These are phyloP conservation scores for Rhodamnia rubescens DNA, from an alignment of 345 rosid species.

Conservation along the genomic window DNA sequence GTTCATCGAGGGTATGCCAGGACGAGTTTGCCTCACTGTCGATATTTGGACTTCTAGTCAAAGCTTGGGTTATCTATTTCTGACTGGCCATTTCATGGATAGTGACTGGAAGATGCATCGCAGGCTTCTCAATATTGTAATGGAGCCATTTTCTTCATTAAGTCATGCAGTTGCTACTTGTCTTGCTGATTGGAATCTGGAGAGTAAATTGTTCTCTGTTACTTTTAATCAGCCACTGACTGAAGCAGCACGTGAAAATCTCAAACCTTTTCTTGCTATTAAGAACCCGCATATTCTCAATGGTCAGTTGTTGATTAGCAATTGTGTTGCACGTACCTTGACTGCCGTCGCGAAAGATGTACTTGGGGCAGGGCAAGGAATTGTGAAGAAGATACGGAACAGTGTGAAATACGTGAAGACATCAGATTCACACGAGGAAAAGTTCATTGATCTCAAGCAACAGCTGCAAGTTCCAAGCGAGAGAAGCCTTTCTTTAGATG, in stretches of 20 bases:
- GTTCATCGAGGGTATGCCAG: conserved; percentile 58
- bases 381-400: conserved; percentile 61
- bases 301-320: conserved; percentile 68
- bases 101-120: conserved; percentile 70
- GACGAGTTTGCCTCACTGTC: conserved; percentile 60
- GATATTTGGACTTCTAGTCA: conserved; percentile 70
- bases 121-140: conserved; percentile 70
- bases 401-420: conserved; percentile 81
- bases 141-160: conserved; percentile 77
- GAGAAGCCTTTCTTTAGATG: conserved; percentile 52
- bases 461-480: conserved; percentile 86
- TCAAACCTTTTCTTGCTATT: conserved; percentile 50
- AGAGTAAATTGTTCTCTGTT: conserved; percentile 68
- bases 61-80: conserved; percentile 60
- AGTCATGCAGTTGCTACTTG: conserved; percentile 77
- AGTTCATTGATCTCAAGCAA: conserved; percentile 76
- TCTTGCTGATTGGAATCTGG: conserved; percentile 79
- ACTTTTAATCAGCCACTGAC: conserved; percentile 44
- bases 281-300: conserved; percentile 67
- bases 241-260: conserved; percentile 48
- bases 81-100: conserved; percentile 74
- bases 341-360: conserved; percentile 54
- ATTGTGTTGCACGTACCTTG: conserved; percentile 50
- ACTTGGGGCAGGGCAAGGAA: conserved; percentile 34
- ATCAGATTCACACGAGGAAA: conserved; percentile 78